These are phyloP conservation scores for Fusarium lyarnte DNA, from an alignment of 2,329 filamentous ascomycete species.

Conservation along the genomic window DNA sequence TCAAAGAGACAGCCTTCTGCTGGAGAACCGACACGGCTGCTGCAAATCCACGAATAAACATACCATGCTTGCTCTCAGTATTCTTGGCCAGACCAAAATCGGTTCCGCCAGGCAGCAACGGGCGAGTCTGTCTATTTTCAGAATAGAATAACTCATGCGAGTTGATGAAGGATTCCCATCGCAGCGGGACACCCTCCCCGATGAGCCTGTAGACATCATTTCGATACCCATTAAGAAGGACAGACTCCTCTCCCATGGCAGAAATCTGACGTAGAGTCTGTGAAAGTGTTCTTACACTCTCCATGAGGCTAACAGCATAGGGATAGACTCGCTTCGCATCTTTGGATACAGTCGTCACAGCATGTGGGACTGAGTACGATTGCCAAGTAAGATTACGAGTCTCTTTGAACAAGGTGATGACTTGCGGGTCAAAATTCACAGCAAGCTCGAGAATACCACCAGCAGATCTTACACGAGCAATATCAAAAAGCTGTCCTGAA, in stretches of 20 bases:
- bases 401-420: slow-evolving; percentile 98
- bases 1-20: slow-evolving; percentile 82
- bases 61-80: slow-evolving; percentile 90
- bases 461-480: slow-evolving; percentile 86
- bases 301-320: slow-evolving; percentile 97
- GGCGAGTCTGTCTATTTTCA: slow-evolving; percentile 58
- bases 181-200: slow-evolving; percentile 84
- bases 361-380: slow-evolving; percentile 92
- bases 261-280: slow-evolving; percentile 88
- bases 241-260: slow-evolving; percentile 86
- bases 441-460: slow-evolving; percentile 88
- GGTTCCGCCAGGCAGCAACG: slow-evolving; percentile 49
- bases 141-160: slow-evolving; percentile 87
- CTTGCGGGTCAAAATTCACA: slow-evolving; percentile 97
- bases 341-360: slow-evolving; percentile 94
- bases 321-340: slow-evolving; percentile 99
- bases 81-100: slow-evolving; percentile 61
- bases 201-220: slow-evolving; percentile 89
- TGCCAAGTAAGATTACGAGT: slow-evolving; percentile 96
- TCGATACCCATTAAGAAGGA: slow-evolving; percentile 88
- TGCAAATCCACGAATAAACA: slow-evolving; percentile 95
- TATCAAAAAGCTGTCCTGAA: slow-evolving; percentile 89
- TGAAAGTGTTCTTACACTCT: slow-evolving; percentile 92
- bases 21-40: slow-evolving; percentile 88
- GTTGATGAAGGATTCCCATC: slow-evolving; percentile 98